Conservation (phyloP, 805 yeast species). For the Candida hispaniensis region DNA sequence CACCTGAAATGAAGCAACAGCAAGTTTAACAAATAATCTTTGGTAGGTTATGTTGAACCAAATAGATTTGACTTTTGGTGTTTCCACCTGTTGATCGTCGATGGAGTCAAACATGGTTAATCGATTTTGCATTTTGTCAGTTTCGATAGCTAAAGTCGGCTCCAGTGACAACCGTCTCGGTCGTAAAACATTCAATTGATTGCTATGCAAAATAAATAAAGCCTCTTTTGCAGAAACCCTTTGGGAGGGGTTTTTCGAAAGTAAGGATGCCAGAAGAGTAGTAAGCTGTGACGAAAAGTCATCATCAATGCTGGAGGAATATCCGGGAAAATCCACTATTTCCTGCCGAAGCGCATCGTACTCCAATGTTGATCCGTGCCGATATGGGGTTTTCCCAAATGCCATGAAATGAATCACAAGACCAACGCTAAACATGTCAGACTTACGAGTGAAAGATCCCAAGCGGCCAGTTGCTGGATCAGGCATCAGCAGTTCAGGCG, state of each 20-base stretch:
- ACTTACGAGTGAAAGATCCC: slow-evolving; percentile 52
- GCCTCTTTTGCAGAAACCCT: slow-evolving; percentile 40
- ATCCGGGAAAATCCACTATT: slow-evolving; percentile 29
- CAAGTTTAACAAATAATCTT: too few relatives aligned
- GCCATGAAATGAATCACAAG: slow-evolving; percentile 69
- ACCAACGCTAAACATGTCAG: slow-evolving; percentile 78
- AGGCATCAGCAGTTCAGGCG: slow-evolving; percentile 58
- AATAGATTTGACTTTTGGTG: too few relatives aligned
- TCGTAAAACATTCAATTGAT: too few relatives aligned
- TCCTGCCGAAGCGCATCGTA: slow-evolving; percentile 30
- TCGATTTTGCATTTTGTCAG: too few relatives aligned
- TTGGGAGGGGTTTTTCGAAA: slow-evolving; percentile 29
- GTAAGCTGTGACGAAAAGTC: slow-evolving; percentile 29
- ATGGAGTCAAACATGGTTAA: too few relatives aligned
- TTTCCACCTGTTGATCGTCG: too few relatives aligned
- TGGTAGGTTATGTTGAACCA: too few relatives aligned
- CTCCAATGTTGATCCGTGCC: slow-evolving; percentile 21
- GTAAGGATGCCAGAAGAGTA: slow-evolving; percentile 33
- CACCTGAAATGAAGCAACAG: too few relatives aligned
- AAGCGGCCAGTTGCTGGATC: slow-evolving; percentile 30
- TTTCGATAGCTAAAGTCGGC: too few relatives aligned
- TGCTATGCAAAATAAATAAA: too few relatives aligned
- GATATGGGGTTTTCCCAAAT: slow-evolving; percentile 53
- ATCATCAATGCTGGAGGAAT: too few relatives aligned
- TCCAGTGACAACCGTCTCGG: too few relatives aligned